A percentile compares a stretch with the other conserved stretches of the same genome.
Conservation (phyloP, 805 yeast species). For the Hanseniaspora lindneri region DNA sequence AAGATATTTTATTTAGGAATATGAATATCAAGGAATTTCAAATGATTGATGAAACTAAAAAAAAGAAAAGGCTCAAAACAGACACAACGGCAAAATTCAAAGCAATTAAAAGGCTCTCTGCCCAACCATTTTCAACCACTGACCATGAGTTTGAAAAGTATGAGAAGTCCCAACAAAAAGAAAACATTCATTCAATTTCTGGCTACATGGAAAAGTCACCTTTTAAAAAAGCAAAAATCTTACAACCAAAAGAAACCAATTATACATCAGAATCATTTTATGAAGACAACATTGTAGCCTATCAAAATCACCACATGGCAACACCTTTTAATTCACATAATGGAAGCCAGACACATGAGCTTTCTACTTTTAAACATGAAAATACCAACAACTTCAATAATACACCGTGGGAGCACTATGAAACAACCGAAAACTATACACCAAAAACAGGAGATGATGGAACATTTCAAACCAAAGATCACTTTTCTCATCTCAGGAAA, state of each 20-base stretch:
- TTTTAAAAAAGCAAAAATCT: slow-evolving; percentile 1
- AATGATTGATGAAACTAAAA: slow-evolving; percentile 21
- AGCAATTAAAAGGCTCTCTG: slow-evolving; percentile 17
- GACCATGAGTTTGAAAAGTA: slow-evolving; percentile 14
- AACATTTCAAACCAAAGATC: background rate
- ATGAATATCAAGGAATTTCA: slow-evolving; percentile 18
- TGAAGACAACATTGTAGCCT: background rate
- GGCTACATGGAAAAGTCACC: background rate
- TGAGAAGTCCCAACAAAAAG: background rate
- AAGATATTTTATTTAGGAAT: background rate
- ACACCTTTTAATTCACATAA: slow-evolving; percentile 21
- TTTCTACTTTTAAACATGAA: slow-evolving; percentile 15
- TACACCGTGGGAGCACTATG: slow-evolving; percentile 27
- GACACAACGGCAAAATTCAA: slow-evolving; percentile 19
- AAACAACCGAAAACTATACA: background rate
- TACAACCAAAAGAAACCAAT: background rate
- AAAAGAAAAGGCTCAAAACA: slow-evolving; percentile 24
- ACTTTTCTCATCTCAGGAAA: background rate
- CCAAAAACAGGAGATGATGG: background rate
- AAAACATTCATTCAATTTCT: background rate
- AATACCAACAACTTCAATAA: slow-evolving; percentile 16
- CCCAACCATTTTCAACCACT: slow-evolving; percentile 18
- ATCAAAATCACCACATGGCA: slow-evolving; percentile 22
- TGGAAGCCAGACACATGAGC: slow-evolving; percentile 17
- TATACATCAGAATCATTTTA: background rate